These are phyloP conservation scores for Penicillium sp. DNA, from an alignment of 2,329 filamentous ascomycete species.

Conservation along the genomic window DNA sequence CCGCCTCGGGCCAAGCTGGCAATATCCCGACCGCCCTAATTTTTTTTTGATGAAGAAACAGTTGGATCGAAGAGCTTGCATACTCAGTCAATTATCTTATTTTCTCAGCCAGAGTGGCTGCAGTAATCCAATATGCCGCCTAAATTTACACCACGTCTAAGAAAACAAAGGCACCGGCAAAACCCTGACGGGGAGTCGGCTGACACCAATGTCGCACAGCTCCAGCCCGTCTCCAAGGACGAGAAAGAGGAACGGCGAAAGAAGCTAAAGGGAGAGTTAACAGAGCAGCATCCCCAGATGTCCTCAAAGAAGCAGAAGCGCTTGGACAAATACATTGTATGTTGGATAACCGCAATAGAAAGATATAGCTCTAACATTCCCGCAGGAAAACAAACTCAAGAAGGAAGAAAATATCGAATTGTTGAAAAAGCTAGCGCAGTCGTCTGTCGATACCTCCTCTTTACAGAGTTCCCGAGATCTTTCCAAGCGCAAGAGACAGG, in stretches of 20 bases:
- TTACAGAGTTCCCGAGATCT: slow-evolving; percentile 76
- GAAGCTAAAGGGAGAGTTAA: slow-evolving; percentile 54
- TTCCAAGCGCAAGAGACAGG: slow-evolving; percentile 67
- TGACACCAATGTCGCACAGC: slow-evolving; percentile 46
- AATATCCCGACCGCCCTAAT: slow-evolving; percentile 23
- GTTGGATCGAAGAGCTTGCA: slow-evolving; percentile 3
- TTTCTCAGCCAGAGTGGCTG: slow-evolving; percentile 14
- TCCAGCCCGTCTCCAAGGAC: slow-evolving; percentile 47
- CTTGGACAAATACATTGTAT: slow-evolving; percentile 65
- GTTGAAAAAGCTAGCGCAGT: slow-evolving; percentile 74
- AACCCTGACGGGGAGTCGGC: slow-evolving; percentile 38
- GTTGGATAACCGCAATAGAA: slow-evolving; percentile 21
- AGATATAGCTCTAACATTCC: slow-evolving; percentile 17
- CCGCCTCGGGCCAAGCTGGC: slow-evolving; percentile 15
- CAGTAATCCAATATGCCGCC: slow-evolving; percentile 34
- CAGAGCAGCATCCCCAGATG: slow-evolving; percentile 54
- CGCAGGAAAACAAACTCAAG: slow-evolving; percentile 78
- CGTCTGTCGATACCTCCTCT: slow-evolving; percentile 76
- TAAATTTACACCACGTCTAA: slow-evolving; percentile 55
- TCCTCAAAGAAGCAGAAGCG: slow-evolving; percentile 66
- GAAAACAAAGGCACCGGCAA: slow-evolving; percentile 54
- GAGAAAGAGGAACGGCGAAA: slow-evolving; percentile 55
- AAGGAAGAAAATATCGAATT: slow-evolving; percentile 89
- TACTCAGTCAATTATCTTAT: slow-evolving; percentile 5
- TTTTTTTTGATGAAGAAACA: slow-evolving; percentile 19